Evolutionary conservation across 495 filamentous ascomycete species (phyloP).

Genomic region (Penicillium soppii): DNA sequence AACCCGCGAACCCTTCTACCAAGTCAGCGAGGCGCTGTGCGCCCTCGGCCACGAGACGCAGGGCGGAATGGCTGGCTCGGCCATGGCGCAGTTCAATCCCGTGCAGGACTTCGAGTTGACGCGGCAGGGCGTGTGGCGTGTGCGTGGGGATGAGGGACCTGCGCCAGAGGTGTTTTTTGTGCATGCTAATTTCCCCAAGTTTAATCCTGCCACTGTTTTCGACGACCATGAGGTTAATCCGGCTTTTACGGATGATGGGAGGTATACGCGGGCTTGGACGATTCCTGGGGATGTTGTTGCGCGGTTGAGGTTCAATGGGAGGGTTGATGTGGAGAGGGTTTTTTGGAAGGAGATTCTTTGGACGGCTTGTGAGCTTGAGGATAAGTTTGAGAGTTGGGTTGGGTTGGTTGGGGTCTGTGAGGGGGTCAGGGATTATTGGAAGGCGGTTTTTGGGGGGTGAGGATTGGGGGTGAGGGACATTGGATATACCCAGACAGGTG

Average conservation of each 20-base stretch:
- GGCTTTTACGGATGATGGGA: constrained; percentile 33
- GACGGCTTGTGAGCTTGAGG: constrained; percentile 47
- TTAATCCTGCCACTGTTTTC: constrained; percentile 48
- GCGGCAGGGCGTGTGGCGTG: constrained; percentile 15
- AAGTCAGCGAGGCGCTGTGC: constrained; percentile 35
- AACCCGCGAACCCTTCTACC: constrained; percentile 37
- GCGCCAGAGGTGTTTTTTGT: constrained; percentile 37
- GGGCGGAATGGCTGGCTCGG: constrained; percentile 35
- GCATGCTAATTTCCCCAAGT: constrained; percentile 44
- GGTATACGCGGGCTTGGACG: constrained; percentile 45
- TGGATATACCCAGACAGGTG: no score
- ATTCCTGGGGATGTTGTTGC: constrained; percentile 36
- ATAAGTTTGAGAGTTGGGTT: constrained; percentile 37
- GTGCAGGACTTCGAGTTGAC: constrained; percentile 29
- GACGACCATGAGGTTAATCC: constrained; percentile 34
- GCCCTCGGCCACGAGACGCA: constrained; percentile 25
- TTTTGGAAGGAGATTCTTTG: constrained; percentile 51
- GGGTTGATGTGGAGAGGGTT: constrained; percentile 45
- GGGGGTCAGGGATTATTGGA: constrained; percentile 23
- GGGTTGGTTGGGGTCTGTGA: constrained; percentile 30
- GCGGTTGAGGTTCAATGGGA: constrained; percentile 29
- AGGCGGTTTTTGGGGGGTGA: constrained; percentile 11
- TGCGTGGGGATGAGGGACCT: constrained; percentile 13
- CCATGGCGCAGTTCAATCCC: constrained; percentile 42
- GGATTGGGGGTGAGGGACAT: no score